These are phyloP conservation scores for Fusarium siculi DNA, from an alignment of 2,329 filamentous ascomycete genomes.

Conservation along the genomic window DNA sequence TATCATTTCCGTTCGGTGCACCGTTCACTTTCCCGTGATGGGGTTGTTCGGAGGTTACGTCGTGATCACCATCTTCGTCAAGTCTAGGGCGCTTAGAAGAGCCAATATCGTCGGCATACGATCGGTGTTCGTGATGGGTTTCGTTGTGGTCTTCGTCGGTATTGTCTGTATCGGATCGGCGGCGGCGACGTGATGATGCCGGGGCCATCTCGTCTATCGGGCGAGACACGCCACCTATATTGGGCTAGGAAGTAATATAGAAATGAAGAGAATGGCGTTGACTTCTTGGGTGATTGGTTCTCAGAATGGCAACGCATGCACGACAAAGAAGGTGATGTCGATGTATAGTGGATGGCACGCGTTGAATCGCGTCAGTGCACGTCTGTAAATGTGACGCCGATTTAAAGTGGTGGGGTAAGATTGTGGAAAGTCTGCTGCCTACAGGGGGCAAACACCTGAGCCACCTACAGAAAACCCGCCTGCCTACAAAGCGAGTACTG, in stretches of 20 bases:
- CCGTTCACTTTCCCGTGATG: constrained; percentile 26
- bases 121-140: constrained; percentile 33
- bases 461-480: not conserved
- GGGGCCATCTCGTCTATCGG: constrained; percentile 43
- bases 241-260: not conserved
- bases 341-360: constrained; percentile 30
- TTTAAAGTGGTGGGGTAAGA: constrained; percentile 42
- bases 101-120: constrained; percentile 38
- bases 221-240: not conserved
- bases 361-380: constrained; percentile 37
- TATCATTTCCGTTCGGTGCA: constrained; percentile 19
- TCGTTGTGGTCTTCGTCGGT: constrained; percentile 48
- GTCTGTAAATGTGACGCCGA: constrained; percentile 31
- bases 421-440: not conserved
- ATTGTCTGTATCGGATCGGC: constrained; percentile 56
- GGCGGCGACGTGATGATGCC: constrained; percentile 53
- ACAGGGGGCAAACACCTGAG: not conserved
- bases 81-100: constrained; percentile 53
- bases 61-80: constrained; percentile 35
- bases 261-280: not conserved
- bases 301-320: not conserved
- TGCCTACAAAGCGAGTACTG: not conserved
- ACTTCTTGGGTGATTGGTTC: not conserved
- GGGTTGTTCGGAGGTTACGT: constrained; percentile 13
- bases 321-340: not conserved